Evolutionary conservation across 768 basidiomycete genomes (phyloP).

Genomic region (Mycena rosella): DNA sequence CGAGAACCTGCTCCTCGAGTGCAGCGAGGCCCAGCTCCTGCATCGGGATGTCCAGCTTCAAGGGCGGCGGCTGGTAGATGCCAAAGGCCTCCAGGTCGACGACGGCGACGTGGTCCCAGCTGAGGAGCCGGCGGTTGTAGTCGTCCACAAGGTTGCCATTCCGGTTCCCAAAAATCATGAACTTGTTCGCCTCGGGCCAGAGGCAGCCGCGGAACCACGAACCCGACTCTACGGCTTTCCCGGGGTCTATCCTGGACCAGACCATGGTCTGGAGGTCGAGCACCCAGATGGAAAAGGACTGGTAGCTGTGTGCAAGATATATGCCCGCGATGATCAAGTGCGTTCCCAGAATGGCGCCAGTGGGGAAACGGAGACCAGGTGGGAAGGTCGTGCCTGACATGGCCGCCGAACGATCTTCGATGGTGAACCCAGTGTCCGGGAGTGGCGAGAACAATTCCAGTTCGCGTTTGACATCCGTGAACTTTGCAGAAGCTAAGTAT

Average conservation of each 20-base stretch:
- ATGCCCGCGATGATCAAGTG: constrained; percentile 96
- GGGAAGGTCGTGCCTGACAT: constrained; percentile 90
- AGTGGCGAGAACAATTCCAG: constrained; percentile 91
- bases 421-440: constrained; percentile 79
- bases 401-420: constrained; percentile 81
- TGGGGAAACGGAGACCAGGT: constrained; percentile 96
- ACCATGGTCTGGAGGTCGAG: constrained; percentile 86
- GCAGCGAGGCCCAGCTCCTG: constrained; percentile 89
- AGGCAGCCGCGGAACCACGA: constrained; percentile 96
- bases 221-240: constrained; percentile 85
- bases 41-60: constrained; percentile 75
- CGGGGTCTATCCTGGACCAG: constrained; percentile 92
- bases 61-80: constrained; percentile 89
- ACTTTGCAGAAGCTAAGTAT: constrained; percentile 58
- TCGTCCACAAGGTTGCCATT: constrained; percentile 91
- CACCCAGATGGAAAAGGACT: constrained; percentile 97
- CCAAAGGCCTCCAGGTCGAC: constrained; percentile 96
- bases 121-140: constrained; percentile 90
- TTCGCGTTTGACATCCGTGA: constrained; percentile 95
- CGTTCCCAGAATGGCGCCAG: constrained; percentile 91
- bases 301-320: constrained; percentile 93
- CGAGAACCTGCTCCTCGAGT: constrained; percentile 82
- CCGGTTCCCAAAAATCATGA: constrained; percentile 92
- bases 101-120: constrained; percentile 93
- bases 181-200: constrained; percentile 87